A percentile compares a stretch with the other conserved stretches of the same genome.
Conservation (phyloP, 345 rosid species). For the Salix viminalis region DNA sequence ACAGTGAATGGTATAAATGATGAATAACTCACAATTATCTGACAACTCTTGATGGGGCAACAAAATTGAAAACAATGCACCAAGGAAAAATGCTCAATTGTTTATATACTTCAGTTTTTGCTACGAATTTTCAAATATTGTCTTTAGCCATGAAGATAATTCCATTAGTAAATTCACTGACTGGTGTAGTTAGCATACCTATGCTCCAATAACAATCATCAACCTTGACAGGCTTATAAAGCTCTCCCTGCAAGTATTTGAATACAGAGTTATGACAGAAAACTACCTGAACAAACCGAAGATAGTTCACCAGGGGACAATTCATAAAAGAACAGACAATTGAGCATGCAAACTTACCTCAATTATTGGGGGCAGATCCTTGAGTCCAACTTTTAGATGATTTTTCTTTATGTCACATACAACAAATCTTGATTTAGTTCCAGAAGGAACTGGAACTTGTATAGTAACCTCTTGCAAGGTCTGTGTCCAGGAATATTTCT, state of each 20-base stretch:
- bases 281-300: not conserved
- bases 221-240: slow-evolving; percentile 55
- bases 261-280: not conserved
- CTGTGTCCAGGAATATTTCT: slow-evolving; percentile 86
- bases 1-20: not conserved
- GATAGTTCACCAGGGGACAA: not conserved
- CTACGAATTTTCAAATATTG: not conserved
- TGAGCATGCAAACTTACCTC: slow-evolving; percentile 50
- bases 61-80: not conserved
- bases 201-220: slow-evolving; percentile 94
- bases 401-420: slow-evolving; percentile 81
- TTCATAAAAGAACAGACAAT: not conserved
- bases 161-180: not conserved
- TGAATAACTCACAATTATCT: slow-evolving; percentile 3
- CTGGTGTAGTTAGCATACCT: slow-evolving; percentile 41
- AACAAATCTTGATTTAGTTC: slow-evolving; percentile 69
- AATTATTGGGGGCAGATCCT: slow-evolving; percentile 73
- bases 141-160: not conserved
- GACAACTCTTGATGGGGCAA: not conserved
- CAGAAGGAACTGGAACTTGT: slow-evolving; percentile 63
- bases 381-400: slow-evolving; percentile 75
- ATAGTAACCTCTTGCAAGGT: slow-evolving; percentile 76
- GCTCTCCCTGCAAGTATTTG: slow-evolving; percentile 59
- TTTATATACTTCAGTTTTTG: not conserved
- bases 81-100: not conserved